Base-by-base conservation (phyloP, 129 eudicot species). In the Lonicera japonica region DNA sequence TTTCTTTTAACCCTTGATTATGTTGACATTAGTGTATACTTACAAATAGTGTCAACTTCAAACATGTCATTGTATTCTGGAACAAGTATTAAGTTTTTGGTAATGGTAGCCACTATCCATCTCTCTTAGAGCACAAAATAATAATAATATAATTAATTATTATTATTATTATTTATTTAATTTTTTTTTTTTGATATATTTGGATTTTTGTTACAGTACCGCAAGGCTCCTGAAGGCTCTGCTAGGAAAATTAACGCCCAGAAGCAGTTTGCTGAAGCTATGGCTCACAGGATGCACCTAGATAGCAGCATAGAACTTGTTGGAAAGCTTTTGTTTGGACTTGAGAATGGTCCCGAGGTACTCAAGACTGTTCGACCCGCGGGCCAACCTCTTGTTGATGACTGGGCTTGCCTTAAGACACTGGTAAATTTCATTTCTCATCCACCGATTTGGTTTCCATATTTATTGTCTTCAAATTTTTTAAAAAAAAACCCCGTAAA, bases 221-320 rank as follows among this genome's bases (percentile, higher is more conserved):
- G 75, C 34, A 91, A 88, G 80, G 99, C 99, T 61, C 92, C 94
- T 4, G 92, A 85, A 79, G 99, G 89, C 25, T 94, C 99, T 43
- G 58, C 29, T 10, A 77, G 88, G 73, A 94, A 94, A 71, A 23
- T 46, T 12, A 79, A 76, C 72, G 92, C 99, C 16, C 77, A 80
- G 72, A 85, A 83, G 75, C 85, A 83, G 82, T 75, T 94, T 56
- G 73, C 76, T 11, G 99, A 94, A 77, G 99, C 95, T 17, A 70
- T 88, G 92, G 78, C 95, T 39, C 92, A 94, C 69, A 76, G 99
- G 55, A 78, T 75, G 80, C 99, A 88, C 61, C 15, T 94, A 50
- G 99, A 94, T 60, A 56, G 70, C 65, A 83, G 96, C 60, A 64
- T 94, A 8, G 75, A 80, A 64, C 81, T 83, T 12, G 41, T 94